phyloP scores from a whole-genome alignment of 73 alveolate genomes.

The Paramecium octaurelia region DNA sequence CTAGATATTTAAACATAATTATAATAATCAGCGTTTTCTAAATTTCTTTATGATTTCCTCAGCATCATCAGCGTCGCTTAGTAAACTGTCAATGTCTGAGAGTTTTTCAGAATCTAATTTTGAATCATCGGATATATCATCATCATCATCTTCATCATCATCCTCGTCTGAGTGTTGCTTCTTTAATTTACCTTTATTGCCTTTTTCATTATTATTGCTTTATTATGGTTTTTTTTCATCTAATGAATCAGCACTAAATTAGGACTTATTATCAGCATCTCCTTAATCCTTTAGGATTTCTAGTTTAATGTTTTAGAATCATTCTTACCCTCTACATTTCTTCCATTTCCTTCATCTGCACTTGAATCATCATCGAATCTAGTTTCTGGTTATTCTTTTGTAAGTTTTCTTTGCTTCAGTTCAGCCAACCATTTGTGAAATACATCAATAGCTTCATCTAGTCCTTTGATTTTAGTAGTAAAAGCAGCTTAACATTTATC shows the following conservation, averaged over 20 bases:
- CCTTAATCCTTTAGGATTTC: not conserved
- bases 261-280: not conserved
- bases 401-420: not conserved
- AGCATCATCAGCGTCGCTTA: not conserved
- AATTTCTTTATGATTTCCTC: not conserved
- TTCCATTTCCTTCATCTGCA: not conserved
- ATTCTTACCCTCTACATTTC: not conserved
- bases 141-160: not conserved
- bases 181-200: not conserved
- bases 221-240: not conserved
- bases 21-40: not conserved
- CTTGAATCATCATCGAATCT: conserved; percentile 20
- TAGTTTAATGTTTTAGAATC: not conserved
- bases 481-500: not conserved
- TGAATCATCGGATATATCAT: conserved; percentile 6
- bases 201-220: not conserved
- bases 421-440: conserved; percentile 10
- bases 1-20: not conserved
- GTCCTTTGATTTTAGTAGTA: not conserved
- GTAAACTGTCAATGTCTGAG: conserved; percentile 7
- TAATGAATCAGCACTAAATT: conserved; percentile 21
- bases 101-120: not conserved
- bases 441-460: conserved; percentile 47
- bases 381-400: not conserved
- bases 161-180: not conserved